A percentile compares a stretch with the other conserved stretches of the same genome.
phyloP scores from a whole-genome alignment of 2,329 filamentous ascomycete genomes.

The Aureobasidium sp. region DNA sequence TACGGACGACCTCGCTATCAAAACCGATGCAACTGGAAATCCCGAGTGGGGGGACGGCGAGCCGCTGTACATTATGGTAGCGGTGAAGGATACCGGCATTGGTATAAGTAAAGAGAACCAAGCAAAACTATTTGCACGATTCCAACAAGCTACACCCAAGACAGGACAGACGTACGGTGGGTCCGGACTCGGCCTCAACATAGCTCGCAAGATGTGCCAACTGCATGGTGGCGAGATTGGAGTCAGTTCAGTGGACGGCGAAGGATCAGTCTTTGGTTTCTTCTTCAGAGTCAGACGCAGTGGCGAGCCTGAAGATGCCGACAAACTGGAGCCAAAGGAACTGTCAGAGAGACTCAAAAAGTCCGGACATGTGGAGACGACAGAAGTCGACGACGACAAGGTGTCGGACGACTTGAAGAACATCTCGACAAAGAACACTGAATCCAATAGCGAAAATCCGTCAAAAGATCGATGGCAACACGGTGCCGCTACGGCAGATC shows the following conservation, averaged over 20 bases:
- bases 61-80: conserved; percentile 23
- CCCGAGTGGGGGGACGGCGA: conserved; percentile 43
- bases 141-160: conserved; percentile 23
- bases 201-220: conserved; percentile 50
- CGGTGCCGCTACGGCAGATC: conserved; percentile 1
- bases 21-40: conserved; percentile 45
- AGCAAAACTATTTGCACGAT: conserved; percentile 21
- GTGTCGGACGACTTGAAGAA: conserved; percentile 31
- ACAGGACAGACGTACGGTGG: conserved; percentile 37
- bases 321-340: conserved; percentile 24
- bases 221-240: conserved; percentile 51
- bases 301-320: conserved; percentile 28
- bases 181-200: conserved; percentile 48
- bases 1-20: conserved; percentile 30
- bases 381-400: conserved; percentile 22
- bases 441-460: background rate
- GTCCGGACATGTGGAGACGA: background rate
- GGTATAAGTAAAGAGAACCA: conserved; percentile 25
- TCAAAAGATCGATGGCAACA: conserved; percentile 16
- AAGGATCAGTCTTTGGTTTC: conserved; percentile 49
- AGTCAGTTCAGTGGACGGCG: conserved; percentile 40
- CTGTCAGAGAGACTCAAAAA: background rate
- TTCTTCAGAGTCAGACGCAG: conserved; percentile 43
- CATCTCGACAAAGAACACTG: conserved; percentile 20
- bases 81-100: conserved; percentile 34